Evolutionary conservation across 148 eudicot species (phyloP).

Genomic region (Chenopodium berlandieri): DNA sequence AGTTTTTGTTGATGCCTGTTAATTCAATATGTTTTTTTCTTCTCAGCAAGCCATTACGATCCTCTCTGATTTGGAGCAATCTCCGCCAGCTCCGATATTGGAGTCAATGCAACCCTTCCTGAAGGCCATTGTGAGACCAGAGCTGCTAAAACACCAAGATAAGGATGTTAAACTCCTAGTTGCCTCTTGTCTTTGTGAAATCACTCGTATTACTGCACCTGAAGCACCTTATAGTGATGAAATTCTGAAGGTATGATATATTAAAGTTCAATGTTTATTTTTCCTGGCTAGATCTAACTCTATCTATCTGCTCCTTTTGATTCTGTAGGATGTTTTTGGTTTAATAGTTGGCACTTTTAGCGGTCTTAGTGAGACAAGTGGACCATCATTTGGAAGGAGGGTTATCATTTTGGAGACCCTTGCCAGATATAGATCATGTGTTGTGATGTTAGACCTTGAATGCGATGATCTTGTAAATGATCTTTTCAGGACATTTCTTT

Average conservation of each 20-base stretch:
- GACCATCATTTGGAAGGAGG: conserved; percentile 87
- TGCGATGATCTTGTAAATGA: conserved; percentile 86
- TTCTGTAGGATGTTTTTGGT: conserved; percentile 74
- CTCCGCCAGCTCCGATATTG: conserved; percentile 57
- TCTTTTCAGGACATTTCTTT: conserved; percentile 79
- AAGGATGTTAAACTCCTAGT: conserved; percentile 80
- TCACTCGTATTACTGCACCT: conserved; percentile 96
- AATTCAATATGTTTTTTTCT: conserved; percentile 11
- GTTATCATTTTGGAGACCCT: conserved; percentile 85
- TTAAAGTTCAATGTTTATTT: not conserved
- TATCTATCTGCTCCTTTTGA: not conserved
- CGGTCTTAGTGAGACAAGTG: conserved; percentile 69
- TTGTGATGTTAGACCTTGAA: conserved; percentile 98
- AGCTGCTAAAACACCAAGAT: conserved; percentile 82
- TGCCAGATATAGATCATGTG: conserved; percentile 94
- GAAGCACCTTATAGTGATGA: conserved; percentile 93
- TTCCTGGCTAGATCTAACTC: conserved; percentile 15
- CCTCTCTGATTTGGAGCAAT: conserved; percentile 85
- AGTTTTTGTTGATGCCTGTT: conserved; percentile 9
- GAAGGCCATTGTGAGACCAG: conserved; percentile 77
- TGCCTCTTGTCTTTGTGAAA: conserved; percentile 92
- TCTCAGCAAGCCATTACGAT: conserved; percentile 70
- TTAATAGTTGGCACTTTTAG: conserved; percentile 80
- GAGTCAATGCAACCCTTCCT: conserved; percentile 83
- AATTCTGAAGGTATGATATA: conserved; percentile 59